These are phyloP conservation scores for Hyaloscypha bicolor DNA, from an alignment of 495 filamentous ascomycete genomes.

Conservation along the genomic window DNA sequence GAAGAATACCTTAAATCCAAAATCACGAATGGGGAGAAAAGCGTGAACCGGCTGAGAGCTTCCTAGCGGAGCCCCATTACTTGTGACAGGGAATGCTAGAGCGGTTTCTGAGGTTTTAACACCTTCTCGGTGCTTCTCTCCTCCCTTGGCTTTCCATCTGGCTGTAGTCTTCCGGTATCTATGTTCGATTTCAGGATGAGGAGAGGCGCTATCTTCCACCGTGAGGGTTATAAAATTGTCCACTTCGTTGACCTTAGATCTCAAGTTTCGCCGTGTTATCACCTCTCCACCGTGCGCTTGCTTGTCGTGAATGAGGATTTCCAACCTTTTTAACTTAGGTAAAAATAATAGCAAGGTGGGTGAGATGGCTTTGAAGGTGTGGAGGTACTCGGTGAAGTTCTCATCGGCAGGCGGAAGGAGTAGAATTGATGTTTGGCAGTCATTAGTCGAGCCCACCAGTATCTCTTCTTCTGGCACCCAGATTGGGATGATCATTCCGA, in stretches of 20 bases:
- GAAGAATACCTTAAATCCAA: conserved; percentile 24
- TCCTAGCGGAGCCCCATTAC: not conserved
- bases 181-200: not conserved
- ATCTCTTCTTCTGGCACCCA: not conserved
- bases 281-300: conserved; percentile 5
- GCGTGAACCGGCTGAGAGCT: conserved; percentile 15
- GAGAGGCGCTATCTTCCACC: conserved; percentile 1
- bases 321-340: conserved; percentile 3
- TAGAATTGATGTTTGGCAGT: conserved; percentile 7
- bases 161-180: conserved; percentile 5
- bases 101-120: conserved; percentile 10
- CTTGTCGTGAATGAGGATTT: conserved; percentile 6
- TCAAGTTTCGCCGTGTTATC: conserved; percentile 9
- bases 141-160: conserved; percentile 1
- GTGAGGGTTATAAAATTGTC: conserved; percentile 4
- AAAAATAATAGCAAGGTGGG: not conserved
- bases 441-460: not conserved
- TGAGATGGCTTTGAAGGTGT: conserved; percentile 5
- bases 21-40: conserved; percentile 26
- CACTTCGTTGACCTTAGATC: not conserved
- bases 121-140: not conserved
- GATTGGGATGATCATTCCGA: conserved; percentile 36
- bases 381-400: conserved; percentile 1
- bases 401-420: conserved; percentile 4
- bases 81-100: conserved; percentile 22